A percentile compares a stretch with the other conserved stretches of the same genome.
Evolutionary conservation across 495 filamentous ascomycete genomes (phyloP).

Genomic region (Hyphodiscus hymeniophilus): DNA sequence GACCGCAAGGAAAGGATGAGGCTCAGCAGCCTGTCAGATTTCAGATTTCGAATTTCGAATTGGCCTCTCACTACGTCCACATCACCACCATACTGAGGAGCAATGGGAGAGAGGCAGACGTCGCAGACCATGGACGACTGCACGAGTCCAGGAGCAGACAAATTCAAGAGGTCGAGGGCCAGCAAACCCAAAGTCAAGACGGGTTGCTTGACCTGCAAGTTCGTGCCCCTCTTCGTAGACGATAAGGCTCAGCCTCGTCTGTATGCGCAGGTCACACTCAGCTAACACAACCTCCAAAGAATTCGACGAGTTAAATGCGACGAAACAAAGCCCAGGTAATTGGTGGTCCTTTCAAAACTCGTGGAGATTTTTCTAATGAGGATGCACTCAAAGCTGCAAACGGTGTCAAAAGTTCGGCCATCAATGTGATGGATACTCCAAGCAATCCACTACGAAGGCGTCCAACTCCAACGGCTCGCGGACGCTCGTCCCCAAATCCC

Average conservation of each 20-base stretch:
- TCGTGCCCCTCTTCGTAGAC: constrained; percentile 4
- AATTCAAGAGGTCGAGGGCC: constrained; percentile 19
- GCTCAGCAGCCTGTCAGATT: too few species aligned
- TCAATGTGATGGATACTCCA: constrained; percentile 45
- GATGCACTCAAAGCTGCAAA: too few species aligned
- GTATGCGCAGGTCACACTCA: background rate
- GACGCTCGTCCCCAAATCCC: constrained; percentile 13
- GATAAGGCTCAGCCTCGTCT: background rate
- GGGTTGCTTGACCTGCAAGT: constrained; percentile 24
- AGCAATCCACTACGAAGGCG: constrained; percentile 6
- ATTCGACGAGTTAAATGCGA: constrained; percentile 49
- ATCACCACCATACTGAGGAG: too few species aligned
- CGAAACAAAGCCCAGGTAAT: constrained; percentile 45
- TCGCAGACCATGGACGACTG: too few species aligned
- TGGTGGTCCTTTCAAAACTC: too few species aligned
- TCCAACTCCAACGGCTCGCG: constrained; percentile 2
- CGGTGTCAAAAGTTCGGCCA: constrained; percentile 43
- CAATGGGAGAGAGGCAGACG: too few species aligned
- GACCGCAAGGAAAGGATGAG: too few species aligned
- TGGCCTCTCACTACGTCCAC: too few species aligned
- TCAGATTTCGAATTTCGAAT: too few species aligned
- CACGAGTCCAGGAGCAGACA: constrained; percentile 3
- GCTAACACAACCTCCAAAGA: constrained; percentile 6
- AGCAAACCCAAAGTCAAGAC: constrained; percentile 21
- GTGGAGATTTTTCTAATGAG: too few species aligned